These are phyloP conservation scores for Penicillium sp. DNA, from an alignment of 2,329 filamentous ascomycete genomes.

Conservation along the genomic window DNA sequence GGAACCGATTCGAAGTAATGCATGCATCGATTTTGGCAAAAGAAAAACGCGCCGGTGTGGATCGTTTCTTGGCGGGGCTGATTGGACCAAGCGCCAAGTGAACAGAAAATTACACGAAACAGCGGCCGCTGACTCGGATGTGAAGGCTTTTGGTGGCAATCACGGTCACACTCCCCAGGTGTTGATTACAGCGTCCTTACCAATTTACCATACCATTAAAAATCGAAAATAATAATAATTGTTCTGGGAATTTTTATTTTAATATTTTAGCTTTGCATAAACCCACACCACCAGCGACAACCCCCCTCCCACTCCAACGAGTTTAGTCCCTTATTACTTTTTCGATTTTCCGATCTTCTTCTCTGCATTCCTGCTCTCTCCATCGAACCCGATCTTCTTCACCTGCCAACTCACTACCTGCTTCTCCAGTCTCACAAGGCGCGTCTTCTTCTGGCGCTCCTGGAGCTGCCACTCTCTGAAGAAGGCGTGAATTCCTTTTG, in stretches of 20 bases:
- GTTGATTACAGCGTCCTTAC: constrained; percentile 23
- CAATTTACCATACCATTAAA: constrained; percentile 14
- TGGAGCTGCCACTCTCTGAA: constrained; percentile 34
- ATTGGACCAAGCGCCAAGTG: constrained; percentile 29
- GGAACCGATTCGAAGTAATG: constrained; percentile 26
- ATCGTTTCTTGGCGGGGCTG: constrained; percentile 26
- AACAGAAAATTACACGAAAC: constrained; percentile 18
- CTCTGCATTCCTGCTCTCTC: constrained; percentile 26
- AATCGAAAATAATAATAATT: constrained; percentile 17
- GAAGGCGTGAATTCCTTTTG: constrained; percentile 30
- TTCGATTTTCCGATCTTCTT: constrained; percentile 27
- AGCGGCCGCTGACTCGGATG: background rate
- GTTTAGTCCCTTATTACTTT: constrained; percentile 20
- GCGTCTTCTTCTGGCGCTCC: constrained; percentile 36
- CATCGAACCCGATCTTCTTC: constrained; percentile 23
- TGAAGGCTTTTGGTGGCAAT: constrained; percentile 28
- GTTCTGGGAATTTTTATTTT: constrained; percentile 14
- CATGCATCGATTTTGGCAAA: constrained; percentile 25
- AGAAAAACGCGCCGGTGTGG: constrained; percentile 22
- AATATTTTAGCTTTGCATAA: constrained; percentile 17
- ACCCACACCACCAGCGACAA: constrained; percentile 18
- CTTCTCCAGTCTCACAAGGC: constrained; percentile 27
- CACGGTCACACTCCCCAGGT: constrained; percentile 7
- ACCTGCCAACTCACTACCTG: constrained; percentile 32
- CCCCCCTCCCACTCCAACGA: constrained; percentile 1